phyloP scores from a whole-genome alignment of 2,329 filamentous ascomycete genomes.

The Sclerotinia trifoliorum region DNA sequence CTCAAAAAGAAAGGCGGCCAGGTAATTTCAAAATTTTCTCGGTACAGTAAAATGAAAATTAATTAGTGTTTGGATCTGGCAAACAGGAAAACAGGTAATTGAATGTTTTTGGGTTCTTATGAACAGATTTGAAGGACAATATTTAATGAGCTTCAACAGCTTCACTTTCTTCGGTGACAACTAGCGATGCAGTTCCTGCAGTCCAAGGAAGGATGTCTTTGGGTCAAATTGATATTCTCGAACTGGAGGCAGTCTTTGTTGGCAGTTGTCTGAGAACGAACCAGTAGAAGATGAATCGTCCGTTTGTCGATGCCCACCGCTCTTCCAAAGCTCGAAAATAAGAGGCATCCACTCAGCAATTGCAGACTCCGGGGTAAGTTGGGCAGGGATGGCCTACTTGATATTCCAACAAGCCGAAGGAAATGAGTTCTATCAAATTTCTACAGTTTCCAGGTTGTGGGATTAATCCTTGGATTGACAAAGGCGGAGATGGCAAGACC shows the following conservation, averaged over 20 bases:
- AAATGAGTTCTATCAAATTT: constrained; percentile 28
- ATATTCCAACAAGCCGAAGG: constrained; percentile 21
- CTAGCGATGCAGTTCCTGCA: constrained; percentile 34
- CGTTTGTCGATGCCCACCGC: constrained; percentile 53
- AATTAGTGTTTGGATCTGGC: constrained; percentile 31
- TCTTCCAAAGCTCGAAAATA: constrained; percentile 45
- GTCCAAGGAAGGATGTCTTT: constrained; percentile 34
- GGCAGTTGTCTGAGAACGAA: constrained; percentile 49
- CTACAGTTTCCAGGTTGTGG: constrained; percentile 9
- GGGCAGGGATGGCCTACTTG: constrained; percentile 24
- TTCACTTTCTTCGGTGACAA: constrained; percentile 32
- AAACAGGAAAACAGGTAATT: constrained; percentile 35
- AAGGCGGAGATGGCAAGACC: constrained; percentile 30
- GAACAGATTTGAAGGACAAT: constrained; percentile 28
- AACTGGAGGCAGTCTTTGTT: constrained; percentile 48
- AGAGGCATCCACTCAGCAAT: constrained; percentile 40
- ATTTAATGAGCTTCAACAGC: constrained; percentile 29
- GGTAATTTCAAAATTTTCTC: constrained; percentile 20
- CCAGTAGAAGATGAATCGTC: constrained; percentile 40
- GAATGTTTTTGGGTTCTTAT: constrained; percentile 31
- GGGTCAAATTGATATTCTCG: constrained; percentile 41
- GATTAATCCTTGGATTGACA: constrained; percentile 26
- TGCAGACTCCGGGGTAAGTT: constrained; percentile 27
- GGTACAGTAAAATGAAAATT: constrained; percentile 30
- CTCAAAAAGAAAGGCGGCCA: constrained; percentile 24